phyloP scores from a whole-genome alignment of 441 rosid genomes.

The Jatropha multifida region DNA sequence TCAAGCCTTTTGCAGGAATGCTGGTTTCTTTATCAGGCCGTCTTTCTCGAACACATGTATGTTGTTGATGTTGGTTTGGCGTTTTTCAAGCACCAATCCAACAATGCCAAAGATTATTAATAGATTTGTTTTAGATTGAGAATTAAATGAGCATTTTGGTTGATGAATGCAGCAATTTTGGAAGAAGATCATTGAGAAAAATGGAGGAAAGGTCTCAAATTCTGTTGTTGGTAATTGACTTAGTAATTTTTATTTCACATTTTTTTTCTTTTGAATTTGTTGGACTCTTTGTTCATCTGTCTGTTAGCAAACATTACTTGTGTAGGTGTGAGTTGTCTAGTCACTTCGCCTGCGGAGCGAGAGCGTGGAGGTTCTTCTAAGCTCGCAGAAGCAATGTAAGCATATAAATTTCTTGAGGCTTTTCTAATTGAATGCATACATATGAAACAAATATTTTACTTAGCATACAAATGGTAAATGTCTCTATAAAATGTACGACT shows the following conservation, averaged over 20 bases:
- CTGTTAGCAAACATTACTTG: neutral
- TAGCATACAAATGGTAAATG: too few relatives aligned
- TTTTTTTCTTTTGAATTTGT: neutral
- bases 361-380: slow-evolving; percentile 69
- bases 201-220: slow-evolving; percentile 67
- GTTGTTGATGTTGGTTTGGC: slow-evolving; percentile 1
- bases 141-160: neutral
- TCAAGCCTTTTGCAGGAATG: slow-evolving; percentile 67
- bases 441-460: too few relatives aligned
- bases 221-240: slow-evolving; percentile 45
- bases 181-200: slow-evolving; percentile 52
- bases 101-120: neutral
- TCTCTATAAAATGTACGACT: too few relatives aligned
- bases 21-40: slow-evolving; percentile 67
- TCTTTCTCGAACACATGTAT: slow-evolving; percentile 68
- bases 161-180: slow-evolving; percentile 53
- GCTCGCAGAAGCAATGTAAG: slow-evolving; percentile 73
- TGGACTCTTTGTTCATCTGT: neutral
- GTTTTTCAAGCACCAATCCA: neutral
- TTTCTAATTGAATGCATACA: neutral
- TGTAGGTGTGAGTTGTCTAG: slow-evolving; percentile 60
- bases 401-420: neutral
- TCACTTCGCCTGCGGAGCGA: slow-evolving; percentile 59
- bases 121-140: neutral
- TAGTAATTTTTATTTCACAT: neutral